Evolutionary conservation across 768 basidiomycete genomes (phyloP).

Genomic region (Boletus sensibilis): DNA sequence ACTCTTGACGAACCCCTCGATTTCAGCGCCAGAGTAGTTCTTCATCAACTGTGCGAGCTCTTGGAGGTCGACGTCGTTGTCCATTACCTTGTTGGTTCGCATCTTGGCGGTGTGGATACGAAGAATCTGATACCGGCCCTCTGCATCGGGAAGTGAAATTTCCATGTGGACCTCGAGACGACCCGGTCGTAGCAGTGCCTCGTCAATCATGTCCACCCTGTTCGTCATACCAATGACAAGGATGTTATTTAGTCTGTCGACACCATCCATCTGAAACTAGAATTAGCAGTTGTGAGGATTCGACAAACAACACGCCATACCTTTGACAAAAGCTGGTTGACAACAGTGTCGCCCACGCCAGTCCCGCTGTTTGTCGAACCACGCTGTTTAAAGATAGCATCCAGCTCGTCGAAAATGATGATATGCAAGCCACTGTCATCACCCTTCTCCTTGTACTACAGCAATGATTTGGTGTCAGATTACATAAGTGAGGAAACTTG

Average conservation of each 20-base stretch:
- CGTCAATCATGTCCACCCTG: slow-evolving; percentile 97
- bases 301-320: slow-evolving; percentile 35
- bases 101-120: slow-evolving; percentile 95
- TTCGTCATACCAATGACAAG: slow-evolving; percentile 99
- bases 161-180: slow-evolving; percentile 99
- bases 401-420: slow-evolving; percentile 98
- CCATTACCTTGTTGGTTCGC: slow-evolving; percentile 90
- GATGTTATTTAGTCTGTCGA: slow-evolving; percentile 98
- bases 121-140: slow-evolving; percentile 90
- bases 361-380: slow-evolving; percentile 89
- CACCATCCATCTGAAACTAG: slow-evolving; percentile 87
- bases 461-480: neutral
- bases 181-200: slow-evolving; percentile 93
- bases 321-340: slow-evolving; percentile 98
- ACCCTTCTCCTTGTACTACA: slow-evolving; percentile 92
- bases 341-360: slow-evolving; percentile 97
- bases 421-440: slow-evolving; percentile 98
- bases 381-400: slow-evolving; percentile 98
- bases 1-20: slow-evolving; percentile 93
- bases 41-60: slow-evolving; percentile 87
- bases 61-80: slow-evolving; percentile 71
- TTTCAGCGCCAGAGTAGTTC: slow-evolving; percentile 98
- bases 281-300: slow-evolving; percentile 9
- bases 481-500: neutral
- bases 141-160: slow-evolving; percentile 93